Percentiles rank a stretch among this genome's conserved stretches.
Conservation (phyloP, 257 asterid species). For the Solanum chmielewskii region DNA sequence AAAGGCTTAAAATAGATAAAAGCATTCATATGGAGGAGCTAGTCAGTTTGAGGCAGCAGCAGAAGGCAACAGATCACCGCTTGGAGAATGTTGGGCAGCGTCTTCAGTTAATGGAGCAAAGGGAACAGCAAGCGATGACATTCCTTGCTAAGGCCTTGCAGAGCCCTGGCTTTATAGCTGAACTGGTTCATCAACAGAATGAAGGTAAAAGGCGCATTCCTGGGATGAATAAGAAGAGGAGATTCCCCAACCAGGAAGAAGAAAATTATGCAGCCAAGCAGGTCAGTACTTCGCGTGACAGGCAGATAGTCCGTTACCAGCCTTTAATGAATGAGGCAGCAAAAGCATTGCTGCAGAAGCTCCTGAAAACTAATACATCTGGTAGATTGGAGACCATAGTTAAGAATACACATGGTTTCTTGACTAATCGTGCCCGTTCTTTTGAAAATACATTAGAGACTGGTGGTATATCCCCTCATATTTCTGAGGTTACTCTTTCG, state of each 20-base stretch:
- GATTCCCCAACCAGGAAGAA: slow-evolving; percentile 55
- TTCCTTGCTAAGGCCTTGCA: slow-evolving; percentile 80
- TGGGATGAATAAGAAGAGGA: slow-evolving; percentile 60
- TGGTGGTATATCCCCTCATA: slow-evolving; percentile 30
- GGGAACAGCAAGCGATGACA: slow-evolving; percentile 71
- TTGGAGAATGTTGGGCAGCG: slow-evolving; percentile 68
- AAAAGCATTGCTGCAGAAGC: slow-evolving; percentile 46
- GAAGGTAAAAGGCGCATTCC: slow-evolving; percentile 42
- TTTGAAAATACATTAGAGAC: slow-evolving; percentile 24
- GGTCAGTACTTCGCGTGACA: slow-evolving; percentile 34
- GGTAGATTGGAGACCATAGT: slow-evolving; percentile 31
- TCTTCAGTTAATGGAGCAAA: slow-evolving; percentile 70
- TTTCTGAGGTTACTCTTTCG: slow-evolving; percentile 44
- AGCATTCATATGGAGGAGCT: slow-evolving; percentile 72
- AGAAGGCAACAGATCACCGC: slow-evolving; percentile 54
- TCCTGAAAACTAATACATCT: slow-evolving; percentile 43
- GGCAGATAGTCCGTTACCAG: slow-evolving; percentile 49
- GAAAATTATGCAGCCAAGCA: slow-evolving; percentile 25
- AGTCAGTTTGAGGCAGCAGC: slow-evolving; percentile 67
- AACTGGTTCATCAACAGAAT: slow-evolving; percentile 53
- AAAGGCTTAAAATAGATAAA: slow-evolving; percentile 61
- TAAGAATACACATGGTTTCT: slow-evolving; percentile 33
- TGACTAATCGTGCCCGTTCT: slow-evolving; percentile 31
- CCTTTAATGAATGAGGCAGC: slow-evolving; percentile 84
- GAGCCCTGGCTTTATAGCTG: slow-evolving; percentile 62